Conservation (phyloP, 2,329 filamentous ascomycete genomes). For the Fusarium graminum region DNA sequence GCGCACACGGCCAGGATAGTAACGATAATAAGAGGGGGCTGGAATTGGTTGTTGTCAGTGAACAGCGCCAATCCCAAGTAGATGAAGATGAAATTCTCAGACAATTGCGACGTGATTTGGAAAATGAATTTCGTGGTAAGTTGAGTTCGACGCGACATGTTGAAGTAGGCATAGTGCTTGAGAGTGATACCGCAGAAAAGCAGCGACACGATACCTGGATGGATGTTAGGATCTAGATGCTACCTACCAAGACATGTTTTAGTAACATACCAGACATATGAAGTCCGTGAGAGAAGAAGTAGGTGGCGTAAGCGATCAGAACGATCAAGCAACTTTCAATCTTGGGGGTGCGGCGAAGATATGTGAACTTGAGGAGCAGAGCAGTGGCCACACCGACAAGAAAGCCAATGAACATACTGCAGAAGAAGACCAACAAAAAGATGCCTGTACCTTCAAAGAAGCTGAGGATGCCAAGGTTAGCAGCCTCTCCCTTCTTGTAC, state of each 20-base stretch:
- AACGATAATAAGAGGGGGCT: slow-evolving; percentile 94
- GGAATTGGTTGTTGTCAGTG: slow-evolving; percentile 89
- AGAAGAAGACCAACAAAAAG: slow-evolving; percentile 96
- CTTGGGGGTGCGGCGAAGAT: slow-evolving; percentile 91
- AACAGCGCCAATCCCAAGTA: slow-evolving; percentile 96
- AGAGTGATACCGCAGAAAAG: slow-evolving; percentile 98
- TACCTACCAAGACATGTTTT: background rate
- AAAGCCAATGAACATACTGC: slow-evolving; percentile 89
- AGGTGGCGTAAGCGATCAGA: slow-evolving; percentile 93
- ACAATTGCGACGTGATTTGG: slow-evolving; percentile 92
- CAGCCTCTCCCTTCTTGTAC: slow-evolving; percentile 82
- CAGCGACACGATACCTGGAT: slow-evolving; percentile 88
- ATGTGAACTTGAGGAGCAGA: slow-evolving; percentile 92
- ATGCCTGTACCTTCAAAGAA: slow-evolving; percentile 92
- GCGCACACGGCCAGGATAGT: slow-evolving; percentile 92
- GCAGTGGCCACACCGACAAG: slow-evolving; percentile 89
- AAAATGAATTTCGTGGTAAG: slow-evolving; percentile 98
- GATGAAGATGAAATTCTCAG: slow-evolving; percentile 99
- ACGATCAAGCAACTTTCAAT: slow-evolving; percentile 96
- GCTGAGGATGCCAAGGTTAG: slow-evolving; percentile 80
- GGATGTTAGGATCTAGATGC: slow-evolving; percentile 21
- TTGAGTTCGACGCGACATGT: slow-evolving; percentile 98
- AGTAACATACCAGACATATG: slow-evolving; percentile 86
- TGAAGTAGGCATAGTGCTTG: slow-evolving; percentile 99
- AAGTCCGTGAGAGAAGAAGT: slow-evolving; percentile 97